A percentile compares a stretch with the other conserved stretches of the same genome.
These are phyloP conservation scores for Zangia roseola DNA, from an alignment of 768 basidiomycete species.

Conservation along the genomic window DNA sequence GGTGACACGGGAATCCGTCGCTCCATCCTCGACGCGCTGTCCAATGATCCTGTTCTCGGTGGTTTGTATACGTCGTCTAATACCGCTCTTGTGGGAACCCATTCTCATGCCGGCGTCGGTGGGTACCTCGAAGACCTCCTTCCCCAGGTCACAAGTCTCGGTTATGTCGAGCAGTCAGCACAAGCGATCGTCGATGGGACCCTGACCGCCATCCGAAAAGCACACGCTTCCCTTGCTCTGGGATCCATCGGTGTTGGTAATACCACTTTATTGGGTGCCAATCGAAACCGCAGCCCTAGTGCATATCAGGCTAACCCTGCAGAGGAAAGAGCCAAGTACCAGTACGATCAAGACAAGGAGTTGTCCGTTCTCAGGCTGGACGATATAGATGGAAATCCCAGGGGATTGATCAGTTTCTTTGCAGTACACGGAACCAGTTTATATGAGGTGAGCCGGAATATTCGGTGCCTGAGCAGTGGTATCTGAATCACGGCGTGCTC, in stretches of 20 bases:
- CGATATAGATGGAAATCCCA: conserved; percentile 52
- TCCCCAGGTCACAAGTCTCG: conserved; percentile 71
- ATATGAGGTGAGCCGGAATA: conserved; percentile 51
- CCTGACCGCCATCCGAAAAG: conserved; percentile 64
- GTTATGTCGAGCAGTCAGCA: conserved; percentile 70
- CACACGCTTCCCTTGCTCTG: conserved; percentile 58
- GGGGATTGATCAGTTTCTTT: conserved; percentile 73
- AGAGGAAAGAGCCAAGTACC: conserved; percentile 63
- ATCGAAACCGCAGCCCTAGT: conserved; percentile 72
- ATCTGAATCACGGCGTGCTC: background rate
- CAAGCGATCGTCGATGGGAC: conserved; percentile 72
- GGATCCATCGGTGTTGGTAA: conserved; percentile 67
- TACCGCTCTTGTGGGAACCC: conserved; percentile 73
- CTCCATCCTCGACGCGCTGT: conserved; percentile 58
- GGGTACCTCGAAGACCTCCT: conserved; percentile 79
- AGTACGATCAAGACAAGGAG: conserved; percentile 73
- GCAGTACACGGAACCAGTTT: conserved; percentile 79
- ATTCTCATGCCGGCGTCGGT: conserved; percentile 74
- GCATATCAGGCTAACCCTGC: conserved; percentile 77
- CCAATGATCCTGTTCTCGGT: conserved; percentile 47
- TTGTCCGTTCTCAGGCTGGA: conserved; percentile 68
- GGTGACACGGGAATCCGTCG: conserved; percentile 76
- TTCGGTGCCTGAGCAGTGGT: background rate
- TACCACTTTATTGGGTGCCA: conserved; percentile 64
- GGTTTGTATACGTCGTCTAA: conserved; percentile 69